A percentile compares a stretch with the other conserved stretches of the same genome.
phyloP scores from a whole-genome alignment of 495 filamentous ascomycete genomes.

The Penicillium daleae region DNA sequence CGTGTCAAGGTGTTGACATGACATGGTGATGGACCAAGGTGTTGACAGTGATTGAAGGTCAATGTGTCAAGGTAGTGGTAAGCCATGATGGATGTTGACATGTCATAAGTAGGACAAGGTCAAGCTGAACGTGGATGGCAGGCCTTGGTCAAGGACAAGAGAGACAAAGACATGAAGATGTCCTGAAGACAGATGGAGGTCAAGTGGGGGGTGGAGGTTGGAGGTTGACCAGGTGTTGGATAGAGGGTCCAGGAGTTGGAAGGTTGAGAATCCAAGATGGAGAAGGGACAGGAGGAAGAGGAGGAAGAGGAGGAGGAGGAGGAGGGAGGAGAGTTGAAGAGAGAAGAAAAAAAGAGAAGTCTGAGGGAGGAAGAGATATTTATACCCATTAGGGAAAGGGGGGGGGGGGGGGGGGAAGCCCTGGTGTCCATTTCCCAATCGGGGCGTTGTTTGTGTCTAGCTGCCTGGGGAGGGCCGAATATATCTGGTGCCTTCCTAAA shows the following conservation, averaged over 20 bases:
- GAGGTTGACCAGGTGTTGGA: not conserved
- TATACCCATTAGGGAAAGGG: not conserved
- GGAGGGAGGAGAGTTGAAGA: not conserved
- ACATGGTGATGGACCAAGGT: not conserved
- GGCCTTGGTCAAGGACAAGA: not conserved
- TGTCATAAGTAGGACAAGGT: not conserved
- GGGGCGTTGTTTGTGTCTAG: not conserved
- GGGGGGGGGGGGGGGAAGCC: not conserved
- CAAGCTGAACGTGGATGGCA: not conserved
- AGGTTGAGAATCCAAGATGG: not conserved
- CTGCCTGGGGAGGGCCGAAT: too few species aligned
- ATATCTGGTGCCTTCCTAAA: not conserved
- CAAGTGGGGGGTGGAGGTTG: not conserved
- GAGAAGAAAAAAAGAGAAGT: too few species aligned
- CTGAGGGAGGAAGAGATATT: not conserved
- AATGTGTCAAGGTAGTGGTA: not conserved
- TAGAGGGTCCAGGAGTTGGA: not conserved
- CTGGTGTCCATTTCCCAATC: not conserved
- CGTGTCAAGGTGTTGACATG: not conserved
- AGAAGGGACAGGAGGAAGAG: too few species aligned
- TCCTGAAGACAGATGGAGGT: not conserved
- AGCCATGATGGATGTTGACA: not conserved
- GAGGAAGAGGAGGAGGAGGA: not conserved
- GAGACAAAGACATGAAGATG: not conserved
- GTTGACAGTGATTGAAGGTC: conserved; percentile 5